phyloP scores from a whole-genome alignment of 345 rosid species.

The Boechera stricta region DNA sequence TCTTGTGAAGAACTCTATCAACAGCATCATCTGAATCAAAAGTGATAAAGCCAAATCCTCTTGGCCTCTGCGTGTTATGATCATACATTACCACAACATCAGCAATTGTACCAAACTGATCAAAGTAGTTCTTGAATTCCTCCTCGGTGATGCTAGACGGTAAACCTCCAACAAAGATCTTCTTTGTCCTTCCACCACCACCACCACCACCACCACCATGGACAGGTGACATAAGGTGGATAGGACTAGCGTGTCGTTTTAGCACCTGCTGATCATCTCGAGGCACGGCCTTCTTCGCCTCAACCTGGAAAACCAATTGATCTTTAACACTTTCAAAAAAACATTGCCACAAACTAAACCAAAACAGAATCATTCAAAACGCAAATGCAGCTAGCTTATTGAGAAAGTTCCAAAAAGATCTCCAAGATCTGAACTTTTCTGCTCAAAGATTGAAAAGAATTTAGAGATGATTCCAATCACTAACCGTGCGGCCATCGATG shows the following conservation, averaged over 20 bases:
- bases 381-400: conserved; percentile 13
- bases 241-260: conserved; percentile 54
- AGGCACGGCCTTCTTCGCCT: conserved; percentile 94
- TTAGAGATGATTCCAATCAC: conserved; percentile 29
- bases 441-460: neutral
- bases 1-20: conserved; percentile 79
- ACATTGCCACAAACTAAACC: conserved; percentile 5
- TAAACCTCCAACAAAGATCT: conserved; percentile 93
- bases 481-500: conserved; percentile 91
- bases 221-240: conserved; percentile 47
- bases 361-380: neutral
- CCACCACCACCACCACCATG: conserved; percentile 49
- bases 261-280: conserved; percentile 80
- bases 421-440: conserved; percentile 14
- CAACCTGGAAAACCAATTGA: conserved; percentile 59
- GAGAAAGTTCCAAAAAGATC: conserved; percentile 8
- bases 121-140: conserved; percentile 81
- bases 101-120: conserved; percentile 76
- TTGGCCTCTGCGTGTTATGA: conserved; percentile 95
- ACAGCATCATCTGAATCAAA: conserved; percentile 90
- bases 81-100: conserved; percentile 98
- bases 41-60: conserved; percentile 98
- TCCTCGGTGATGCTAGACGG: conserved; percentile 68
- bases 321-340: conserved; percentile 1
- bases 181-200: conserved; percentile 68